Conservation (phyloP, 2,329 filamentous ascomycete species). For the Fusarium euwallaceae region DNA sequence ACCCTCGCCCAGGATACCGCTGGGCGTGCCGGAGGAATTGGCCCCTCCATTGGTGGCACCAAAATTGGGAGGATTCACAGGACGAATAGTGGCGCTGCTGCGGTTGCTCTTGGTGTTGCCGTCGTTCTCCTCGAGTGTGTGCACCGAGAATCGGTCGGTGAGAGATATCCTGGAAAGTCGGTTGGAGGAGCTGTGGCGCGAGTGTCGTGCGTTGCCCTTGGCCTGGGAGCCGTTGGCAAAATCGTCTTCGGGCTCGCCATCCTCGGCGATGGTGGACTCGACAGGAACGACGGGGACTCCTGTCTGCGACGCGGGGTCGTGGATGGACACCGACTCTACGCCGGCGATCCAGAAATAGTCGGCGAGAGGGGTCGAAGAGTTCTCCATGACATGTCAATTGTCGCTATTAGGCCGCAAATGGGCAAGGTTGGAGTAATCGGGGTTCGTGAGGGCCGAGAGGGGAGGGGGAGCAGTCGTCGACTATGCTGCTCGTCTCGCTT, state of each 20-base stretch:
- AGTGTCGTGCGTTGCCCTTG: conserved; percentile 61
- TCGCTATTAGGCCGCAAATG: conserved; percentile 42
- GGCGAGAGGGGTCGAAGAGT: conserved; percentile 74
- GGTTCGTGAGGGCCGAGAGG: background rate
- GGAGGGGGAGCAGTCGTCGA: conserved; percentile 19
- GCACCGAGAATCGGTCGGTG: conserved; percentile 65
- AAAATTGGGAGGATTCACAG: conserved; percentile 51
- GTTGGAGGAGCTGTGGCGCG: conserved; percentile 71
- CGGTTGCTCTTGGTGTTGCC: conserved; percentile 72
- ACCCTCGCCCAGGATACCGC: conserved; percentile 49
- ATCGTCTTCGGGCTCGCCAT: conserved; percentile 68
- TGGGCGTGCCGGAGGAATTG: conserved; percentile 37
- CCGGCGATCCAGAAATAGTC: conserved; percentile 84
- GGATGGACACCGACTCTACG: conserved; percentile 76
- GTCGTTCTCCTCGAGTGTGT: conserved; percentile 70
- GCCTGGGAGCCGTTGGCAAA: conserved; percentile 48
- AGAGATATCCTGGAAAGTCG: conserved; percentile 68
- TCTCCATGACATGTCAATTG: conserved; percentile 68
- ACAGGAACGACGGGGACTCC: conserved; percentile 52
- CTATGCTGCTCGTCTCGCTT: conserved; percentile 24
- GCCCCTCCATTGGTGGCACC: conserved; percentile 40
- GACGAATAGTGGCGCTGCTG: conserved; percentile 74
- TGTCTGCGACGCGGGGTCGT: conserved; percentile 61
- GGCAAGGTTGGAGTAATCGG: conserved; percentile 25
- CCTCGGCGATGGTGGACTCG: conserved; percentile 72